phyloP scores from a whole-genome alignment of 176 grass and related monocot genomes.

The Hordeum marinum region DNA sequence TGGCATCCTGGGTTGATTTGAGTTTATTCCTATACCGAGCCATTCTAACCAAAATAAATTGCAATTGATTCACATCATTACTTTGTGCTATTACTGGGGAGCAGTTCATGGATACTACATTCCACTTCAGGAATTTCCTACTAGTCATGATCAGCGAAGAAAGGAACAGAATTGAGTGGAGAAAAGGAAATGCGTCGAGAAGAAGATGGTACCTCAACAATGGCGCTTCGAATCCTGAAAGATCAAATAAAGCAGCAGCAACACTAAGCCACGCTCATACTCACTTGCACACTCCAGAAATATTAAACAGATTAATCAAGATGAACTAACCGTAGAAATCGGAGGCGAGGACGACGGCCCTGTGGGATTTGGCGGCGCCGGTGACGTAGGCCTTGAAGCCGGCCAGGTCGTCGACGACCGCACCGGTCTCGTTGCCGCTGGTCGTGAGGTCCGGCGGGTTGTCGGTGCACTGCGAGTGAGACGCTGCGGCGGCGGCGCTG shows the following conservation, averaged over 20 bases:
- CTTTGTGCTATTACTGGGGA: background rate
- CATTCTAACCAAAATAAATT: no score
- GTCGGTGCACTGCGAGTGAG: background rate
- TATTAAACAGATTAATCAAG: no score
- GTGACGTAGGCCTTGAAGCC: conserved; percentile 37
- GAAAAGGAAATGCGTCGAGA: background rate
- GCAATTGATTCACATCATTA: no score
- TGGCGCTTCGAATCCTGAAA: conserved; percentile 20
- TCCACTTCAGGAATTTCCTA: background rate
- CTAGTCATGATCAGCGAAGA: no score
- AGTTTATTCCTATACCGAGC: no score
- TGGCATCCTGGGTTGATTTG: no score
- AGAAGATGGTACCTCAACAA: conserved; percentile 14
- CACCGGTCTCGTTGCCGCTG: background rate
- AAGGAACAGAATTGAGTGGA: background rate
- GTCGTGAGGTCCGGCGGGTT: conserved; percentile 7
- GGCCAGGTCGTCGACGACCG: background rate
- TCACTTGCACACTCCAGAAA: no score
- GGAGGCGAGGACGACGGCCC: conserved; percentile 16
- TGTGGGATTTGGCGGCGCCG: background rate
- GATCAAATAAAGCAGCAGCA: background rate
- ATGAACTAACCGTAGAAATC: conserved; percentile 19
- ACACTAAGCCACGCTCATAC: background rate
- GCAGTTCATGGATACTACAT: background rate
- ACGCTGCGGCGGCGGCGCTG: background rate